Evolutionary conservation across 2,329 filamentous ascomycete species (phyloP).

Genomic region (Tolypocladium sp.): DNA sequence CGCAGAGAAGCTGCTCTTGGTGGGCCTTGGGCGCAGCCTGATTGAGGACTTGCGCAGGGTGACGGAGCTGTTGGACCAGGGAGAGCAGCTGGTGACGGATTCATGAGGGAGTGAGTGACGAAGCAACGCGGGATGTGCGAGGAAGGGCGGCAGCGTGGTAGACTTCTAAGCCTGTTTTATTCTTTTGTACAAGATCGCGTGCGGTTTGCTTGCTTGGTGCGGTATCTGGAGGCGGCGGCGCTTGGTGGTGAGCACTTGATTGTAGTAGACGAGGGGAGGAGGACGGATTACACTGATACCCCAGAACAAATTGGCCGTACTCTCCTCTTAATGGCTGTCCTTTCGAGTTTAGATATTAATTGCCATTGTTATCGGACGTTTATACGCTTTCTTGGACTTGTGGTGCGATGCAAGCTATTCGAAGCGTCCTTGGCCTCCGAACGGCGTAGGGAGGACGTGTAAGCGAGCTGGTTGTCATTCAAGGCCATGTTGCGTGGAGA

Average conservation of each 20-base stretch:
- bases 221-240: background rate
- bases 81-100: slow-evolving; percentile 79
- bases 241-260: background rate
- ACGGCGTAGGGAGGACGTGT: background rate
- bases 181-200: background rate
- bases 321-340: background rate
- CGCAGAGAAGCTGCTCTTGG: slow-evolving; percentile 88
- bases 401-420: background rate
- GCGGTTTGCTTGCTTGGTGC: background rate
- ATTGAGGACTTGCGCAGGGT: slow-evolving; percentile 78
- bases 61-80: slow-evolving; percentile 82
- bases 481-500: background rate
- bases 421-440: background rate
- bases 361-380: background rate
- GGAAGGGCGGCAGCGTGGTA: background rate
- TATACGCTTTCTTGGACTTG: no score
- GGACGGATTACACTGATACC: no score
- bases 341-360: background rate
- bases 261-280: background rate
- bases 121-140: background rate
- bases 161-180: background rate
- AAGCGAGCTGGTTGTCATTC: background rate
- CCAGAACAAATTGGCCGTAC: background rate
- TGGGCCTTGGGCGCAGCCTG: slow-evolving; percentile 78
- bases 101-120: slow-evolving; percentile 3